phyloP scores from a whole-genome alignment of 2,329 filamentous ascomycete species.

The Tolypocladium endophyticum region DNA sequence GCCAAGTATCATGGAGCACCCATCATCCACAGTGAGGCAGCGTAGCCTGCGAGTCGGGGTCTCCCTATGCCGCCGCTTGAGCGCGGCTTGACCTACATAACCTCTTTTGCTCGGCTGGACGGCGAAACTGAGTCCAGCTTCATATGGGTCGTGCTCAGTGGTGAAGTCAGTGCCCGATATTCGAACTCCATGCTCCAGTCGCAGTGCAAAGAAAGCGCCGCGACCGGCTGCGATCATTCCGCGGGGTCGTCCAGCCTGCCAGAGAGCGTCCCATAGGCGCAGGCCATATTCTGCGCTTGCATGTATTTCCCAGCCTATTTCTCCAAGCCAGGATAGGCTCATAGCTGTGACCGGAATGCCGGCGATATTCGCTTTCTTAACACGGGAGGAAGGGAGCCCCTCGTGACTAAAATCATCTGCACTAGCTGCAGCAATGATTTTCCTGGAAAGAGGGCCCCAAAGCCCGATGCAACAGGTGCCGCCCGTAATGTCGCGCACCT shows the following conservation, averaged over 20 bases:
- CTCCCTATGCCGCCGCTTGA: constrained; percentile 29
- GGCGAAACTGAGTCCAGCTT: constrained; percentile 43
- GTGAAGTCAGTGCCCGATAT: constrained; percentile 48
- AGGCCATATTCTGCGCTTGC: constrained; percentile 48
- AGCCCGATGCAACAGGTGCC: constrained; percentile 51
- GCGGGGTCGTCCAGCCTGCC: constrained; percentile 39
- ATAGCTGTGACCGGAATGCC: constrained; percentile 47
- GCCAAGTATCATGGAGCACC: constrained; percentile 44
- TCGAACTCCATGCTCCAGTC: constrained; percentile 50
- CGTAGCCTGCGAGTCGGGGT: constrained; percentile 25
- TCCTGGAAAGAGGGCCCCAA: constrained; percentile 46
- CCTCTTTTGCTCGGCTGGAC: constrained; percentile 34
- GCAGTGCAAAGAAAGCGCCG: constrained; percentile 44
- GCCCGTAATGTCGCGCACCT: constrained; percentile 49
- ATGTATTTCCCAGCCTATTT: constrained; percentile 53
- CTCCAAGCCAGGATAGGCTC: constrained; percentile 49
- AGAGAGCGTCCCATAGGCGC: constrained; percentile 48
- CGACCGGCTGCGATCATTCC: constrained; percentile 50
- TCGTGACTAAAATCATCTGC: constrained; percentile 33
- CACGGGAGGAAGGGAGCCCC: constrained; percentile 37
- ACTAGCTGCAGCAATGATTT: constrained; percentile 36
- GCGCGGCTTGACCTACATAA: constrained; percentile 41
- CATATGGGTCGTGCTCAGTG: constrained; percentile 49
- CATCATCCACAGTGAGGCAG: constrained; percentile 45
- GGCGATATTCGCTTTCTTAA: constrained; percentile 36